phyloP scores from a whole-genome alignment of 2,329 filamentous ascomycete genomes.

The Nemania abortiva region DNA sequence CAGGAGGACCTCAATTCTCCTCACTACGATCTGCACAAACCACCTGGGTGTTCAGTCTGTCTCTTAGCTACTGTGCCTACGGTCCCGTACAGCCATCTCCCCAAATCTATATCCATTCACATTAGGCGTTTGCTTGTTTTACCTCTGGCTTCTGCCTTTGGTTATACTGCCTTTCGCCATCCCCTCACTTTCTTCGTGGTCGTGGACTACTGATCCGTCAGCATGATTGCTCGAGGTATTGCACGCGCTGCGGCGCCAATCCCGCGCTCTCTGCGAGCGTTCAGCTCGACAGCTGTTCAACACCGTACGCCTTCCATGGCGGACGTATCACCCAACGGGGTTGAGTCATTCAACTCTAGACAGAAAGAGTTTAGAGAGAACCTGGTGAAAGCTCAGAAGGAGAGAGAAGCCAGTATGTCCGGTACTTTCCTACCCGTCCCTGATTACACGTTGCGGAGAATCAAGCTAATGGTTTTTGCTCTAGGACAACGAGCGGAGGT shows the following conservation, averaged over 20 bases:
- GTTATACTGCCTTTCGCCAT: not conserved
- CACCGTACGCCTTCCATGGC: slow-evolving; percentile 79
- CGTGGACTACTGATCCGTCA: slow-evolving; percentile 41
- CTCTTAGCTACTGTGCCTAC: not conserved
- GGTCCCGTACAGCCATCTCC: not conserved
- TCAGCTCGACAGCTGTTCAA: slow-evolving; percentile 65
- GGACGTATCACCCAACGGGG: slow-evolving; percentile 80
- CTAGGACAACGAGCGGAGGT: slow-evolving; percentile 70
- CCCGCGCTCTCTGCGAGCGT: slow-evolving; percentile 66
- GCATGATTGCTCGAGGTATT: slow-evolving; percentile 65
- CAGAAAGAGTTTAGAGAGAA: slow-evolving; percentile 90
- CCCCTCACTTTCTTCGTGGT: not conserved
- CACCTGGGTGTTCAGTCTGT: not conserved
- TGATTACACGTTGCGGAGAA: slow-evolving; percentile 56
- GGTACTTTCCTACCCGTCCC: slow-evolving; percentile 48
- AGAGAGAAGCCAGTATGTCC: slow-evolving; percentile 85
- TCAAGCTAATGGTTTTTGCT: slow-evolving; percentile 58
- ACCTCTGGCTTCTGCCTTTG: slow-evolving; percentile 25
- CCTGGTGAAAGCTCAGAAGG: slow-evolving; percentile 80
- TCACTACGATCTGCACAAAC: not conserved
- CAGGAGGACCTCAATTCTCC: slow-evolving; percentile 4
- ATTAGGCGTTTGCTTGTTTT: slow-evolving; percentile 9
- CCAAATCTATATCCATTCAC: not conserved
- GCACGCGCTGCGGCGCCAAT: slow-evolving; percentile 60
- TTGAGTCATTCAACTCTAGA: slow-evolving; percentile 81